Base-by-base conservation (phyloP, 2,329 filamentous ascomycete species). In the Fusarium tupiense region DNA sequence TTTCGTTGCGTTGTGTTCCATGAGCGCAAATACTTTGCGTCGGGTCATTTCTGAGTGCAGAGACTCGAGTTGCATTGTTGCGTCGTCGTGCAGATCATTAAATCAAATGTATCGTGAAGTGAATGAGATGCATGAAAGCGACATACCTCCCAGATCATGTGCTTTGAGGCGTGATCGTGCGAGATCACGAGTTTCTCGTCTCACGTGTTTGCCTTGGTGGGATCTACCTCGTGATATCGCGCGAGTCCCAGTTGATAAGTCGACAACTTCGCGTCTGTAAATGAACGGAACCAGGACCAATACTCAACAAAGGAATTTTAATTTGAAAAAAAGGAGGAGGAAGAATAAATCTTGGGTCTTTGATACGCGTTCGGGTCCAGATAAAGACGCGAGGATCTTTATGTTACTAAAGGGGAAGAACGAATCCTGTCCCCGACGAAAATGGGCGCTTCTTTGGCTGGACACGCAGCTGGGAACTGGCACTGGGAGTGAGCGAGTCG, bases 181-280 rank as follows among this genome's bases (percentile, higher is more conserved):
- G 80, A 83, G 82, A 85, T 85, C 84, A 85, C 84, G 84, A 84
- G 83, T 83, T 83, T 83, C 52, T 81, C 76, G 76, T 78, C 82
- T 84, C 84, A 85, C 83, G 84, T 85, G 83, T 83, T 83, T 56
- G 35, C 35, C 17, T 54, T 81, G 82, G 81, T 80, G 82, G 82
- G 82, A 83, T 82, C 80, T 81, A 85, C 83, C 84, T 86, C 84
- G 84, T 86, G 84, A 86, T 86, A 84, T 85, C 84, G 84, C 83
- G 84, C 75, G 75, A 73, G 78, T 73, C 71, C 69, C 70, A 40
- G 67, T 75, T 76, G 72, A 78, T 81, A 82, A 70, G 81, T 80
- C 74, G 74, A 68, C 67, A 60, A 63, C 54, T 67, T 62, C 69
- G 72, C 77, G 74, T 78, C 67, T 57, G 53, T 43, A 69, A 60